Evolutionary conservation across 305 asterid species (phyloP).

Genomic region (Fraxinus nigra): DNA sequence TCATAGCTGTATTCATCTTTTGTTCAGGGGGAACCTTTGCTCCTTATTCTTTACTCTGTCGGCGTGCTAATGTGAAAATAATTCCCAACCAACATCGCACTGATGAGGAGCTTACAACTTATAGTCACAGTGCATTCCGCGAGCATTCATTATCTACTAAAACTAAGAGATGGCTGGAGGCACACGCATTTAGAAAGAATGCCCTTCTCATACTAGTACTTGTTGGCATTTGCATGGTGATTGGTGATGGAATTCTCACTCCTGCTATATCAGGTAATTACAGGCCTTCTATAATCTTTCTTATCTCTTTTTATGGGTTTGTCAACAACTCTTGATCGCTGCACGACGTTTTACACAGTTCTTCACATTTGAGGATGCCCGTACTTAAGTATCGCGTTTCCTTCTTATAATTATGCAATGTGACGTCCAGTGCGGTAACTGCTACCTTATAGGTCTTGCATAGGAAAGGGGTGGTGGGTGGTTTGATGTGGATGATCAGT

Average conservation of each 20-base stretch:
- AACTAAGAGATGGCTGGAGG: constrained; percentile 77
- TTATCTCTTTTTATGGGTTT: too few species aligned
- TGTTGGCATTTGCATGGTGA: constrained; percentile 88
- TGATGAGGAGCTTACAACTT: constrained; percentile 96
- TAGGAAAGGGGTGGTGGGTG: too few species aligned
- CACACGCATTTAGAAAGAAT: constrained; percentile 52
- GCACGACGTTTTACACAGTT: too few species aligned
- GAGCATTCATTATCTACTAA: constrained; percentile 48
- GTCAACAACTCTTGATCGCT: too few species aligned
- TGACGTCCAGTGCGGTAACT: too few species aligned
- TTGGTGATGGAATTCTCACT: constrained; percentile 98
- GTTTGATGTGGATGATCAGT: too few species aligned
- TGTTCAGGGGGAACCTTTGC: constrained; percentile 38
- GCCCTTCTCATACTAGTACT: constrained; percentile 79
- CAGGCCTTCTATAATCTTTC: too few species aligned
- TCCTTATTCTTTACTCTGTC: constrained; percentile 85
- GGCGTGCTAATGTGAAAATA: constrained; percentile 83
- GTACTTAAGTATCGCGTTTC: too few species aligned
- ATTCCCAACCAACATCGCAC: constrained; percentile 95
- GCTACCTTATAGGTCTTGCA: too few species aligned
- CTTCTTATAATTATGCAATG: too few species aligned
- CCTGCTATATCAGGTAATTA: constrained; percentile 90
- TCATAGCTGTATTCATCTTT: too few species aligned
- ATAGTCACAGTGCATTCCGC: constrained; percentile 75
- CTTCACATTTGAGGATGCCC: too few species aligned